Conservation (phyloP, 306 rosid species). For the Albizia julibrissin region DNA sequence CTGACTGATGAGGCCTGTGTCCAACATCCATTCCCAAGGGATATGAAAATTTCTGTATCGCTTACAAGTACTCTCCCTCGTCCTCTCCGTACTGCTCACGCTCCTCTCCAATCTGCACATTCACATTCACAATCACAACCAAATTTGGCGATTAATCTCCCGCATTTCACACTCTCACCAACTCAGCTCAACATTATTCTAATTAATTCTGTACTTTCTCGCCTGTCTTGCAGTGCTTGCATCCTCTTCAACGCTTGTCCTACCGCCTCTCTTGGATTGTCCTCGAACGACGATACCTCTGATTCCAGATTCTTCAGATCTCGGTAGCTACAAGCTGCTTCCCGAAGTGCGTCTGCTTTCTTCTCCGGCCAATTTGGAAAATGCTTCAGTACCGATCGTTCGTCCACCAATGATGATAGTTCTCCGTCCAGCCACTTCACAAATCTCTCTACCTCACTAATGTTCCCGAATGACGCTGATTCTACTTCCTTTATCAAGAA, state of each 20-base stretch:
- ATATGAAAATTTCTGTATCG: slow-evolving; percentile 70
- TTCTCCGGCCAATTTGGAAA: slow-evolving; percentile 91
- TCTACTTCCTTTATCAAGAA: slow-evolving; percentile 68
- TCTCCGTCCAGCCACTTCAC: slow-evolving; percentile 82
- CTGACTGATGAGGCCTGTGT: slow-evolving; percentile 74
- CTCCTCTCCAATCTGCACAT: slow-evolving; percentile 77
- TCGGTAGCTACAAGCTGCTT: slow-evolving; percentile 78
- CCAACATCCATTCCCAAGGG: slow-evolving; percentile 92
- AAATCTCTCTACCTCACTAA: slow-evolving; percentile 73
- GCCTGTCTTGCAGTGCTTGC: slow-evolving; percentile 96
- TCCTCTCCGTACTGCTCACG: slow-evolving; percentile 63
- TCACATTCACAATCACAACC: slow-evolving; percentile 3
- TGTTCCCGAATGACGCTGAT: slow-evolving; percentile 48
- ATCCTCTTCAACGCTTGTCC: slow-evolving; percentile 62
- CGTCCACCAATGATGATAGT: slow-evolving; percentile 76
- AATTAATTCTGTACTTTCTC: slow-evolving; percentile 60
- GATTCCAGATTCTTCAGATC: slow-evolving; percentile 72
- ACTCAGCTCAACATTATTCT: slow-evolving; percentile 5
- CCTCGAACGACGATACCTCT: slow-evolving; percentile 60
- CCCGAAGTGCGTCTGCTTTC: slow-evolving; percentile 81
- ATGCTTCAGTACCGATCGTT: slow-evolving; percentile 81
- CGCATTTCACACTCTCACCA: neutral
- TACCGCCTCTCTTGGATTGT: slow-evolving; percentile 63
- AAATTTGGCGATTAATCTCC: slow-evolving; percentile 1
- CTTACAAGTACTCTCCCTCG: slow-evolving; percentile 70